Conservation (phyloP, 345 rosid genomes). For the Orychophragmus violaceus region DNA sequence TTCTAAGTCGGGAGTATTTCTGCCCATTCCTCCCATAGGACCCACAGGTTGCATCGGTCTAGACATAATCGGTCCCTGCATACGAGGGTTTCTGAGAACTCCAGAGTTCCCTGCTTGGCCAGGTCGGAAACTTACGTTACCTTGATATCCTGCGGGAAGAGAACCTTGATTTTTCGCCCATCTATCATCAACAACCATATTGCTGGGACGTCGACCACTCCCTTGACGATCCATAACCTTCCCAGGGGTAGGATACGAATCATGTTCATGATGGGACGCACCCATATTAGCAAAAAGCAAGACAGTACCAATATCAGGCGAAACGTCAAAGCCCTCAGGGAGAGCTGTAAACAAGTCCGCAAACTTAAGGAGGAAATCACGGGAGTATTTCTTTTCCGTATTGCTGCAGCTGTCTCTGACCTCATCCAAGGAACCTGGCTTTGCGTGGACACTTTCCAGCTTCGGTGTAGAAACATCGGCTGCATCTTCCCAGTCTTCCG, state of each 20-base stretch:
- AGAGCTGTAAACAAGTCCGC: conserved; percentile 58
- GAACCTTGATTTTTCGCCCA: conserved; percentile 54
- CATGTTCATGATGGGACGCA: conserved; percentile 49
- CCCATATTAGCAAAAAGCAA: conserved; percentile 34
- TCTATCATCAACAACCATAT: conserved; percentile 49
- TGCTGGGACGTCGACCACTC: conserved; percentile 57
- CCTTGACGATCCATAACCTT: conserved; percentile 59
- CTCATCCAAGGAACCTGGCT: conserved; percentile 29
- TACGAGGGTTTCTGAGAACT: conserved; percentile 62
- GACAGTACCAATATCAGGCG: conserved; percentile 44
- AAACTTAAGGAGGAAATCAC: conserved; percentile 87
- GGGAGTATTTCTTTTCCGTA: conserved; percentile 70
- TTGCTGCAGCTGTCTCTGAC: conserved; percentile 36
- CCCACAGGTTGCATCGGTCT: conserved; percentile 71
- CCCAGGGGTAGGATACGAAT: conserved; percentile 50
- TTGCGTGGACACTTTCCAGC: conserved; percentile 38
- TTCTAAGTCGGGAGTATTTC: conserved; percentile 67
- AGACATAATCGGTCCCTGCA: conserved; percentile 54
- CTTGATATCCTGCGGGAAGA: conserved; percentile 48
- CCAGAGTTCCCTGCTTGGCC: conserved; percentile 75
- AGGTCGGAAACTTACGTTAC: conserved; percentile 51
- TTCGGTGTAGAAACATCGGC: conserved; percentile 81
- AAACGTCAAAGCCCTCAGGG: conserved; percentile 54
- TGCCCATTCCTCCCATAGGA: conserved; percentile 57
- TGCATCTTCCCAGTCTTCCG: conserved; percentile 98